These are phyloP conservation scores for Sporormia fimetaria DNA, from an alignment of 495 filamentous ascomycete species.

Conservation along the genomic window DNA sequence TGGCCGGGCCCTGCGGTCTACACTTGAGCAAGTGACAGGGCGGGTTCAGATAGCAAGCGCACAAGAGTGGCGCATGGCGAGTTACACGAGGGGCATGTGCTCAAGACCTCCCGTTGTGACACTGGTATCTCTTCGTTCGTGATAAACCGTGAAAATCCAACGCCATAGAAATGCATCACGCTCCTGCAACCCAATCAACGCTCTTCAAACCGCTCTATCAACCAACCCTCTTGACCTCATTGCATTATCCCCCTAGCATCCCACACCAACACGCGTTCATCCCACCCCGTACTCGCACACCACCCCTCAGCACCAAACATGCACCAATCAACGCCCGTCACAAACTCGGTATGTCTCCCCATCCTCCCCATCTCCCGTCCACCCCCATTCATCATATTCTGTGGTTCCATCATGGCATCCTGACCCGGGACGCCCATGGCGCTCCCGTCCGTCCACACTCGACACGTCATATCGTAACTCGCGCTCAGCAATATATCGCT, in stretches of 20 bases:
- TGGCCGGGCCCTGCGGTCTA: no score
- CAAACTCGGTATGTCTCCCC: conserved; percentile 89
- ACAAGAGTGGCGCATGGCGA: no score
- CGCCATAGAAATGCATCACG: neutral
- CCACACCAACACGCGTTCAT: conserved; percentile 82
- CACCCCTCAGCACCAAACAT: conserved; percentile 90
- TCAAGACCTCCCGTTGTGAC: no score
- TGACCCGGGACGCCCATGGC: conserved; percentile 37
- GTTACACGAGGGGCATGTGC: no score
- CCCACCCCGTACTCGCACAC: conserved; percentile 90
- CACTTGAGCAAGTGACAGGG: no score
- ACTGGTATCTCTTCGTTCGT: no score
- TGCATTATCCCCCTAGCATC: conserved; percentile 63
- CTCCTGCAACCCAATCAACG: neutral
- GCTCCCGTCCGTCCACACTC: conserved; percentile 79
- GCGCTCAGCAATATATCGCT: conserved; percentile 73
- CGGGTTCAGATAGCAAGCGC: no score
- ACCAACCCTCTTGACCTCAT: no score
- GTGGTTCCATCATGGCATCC: conserved; percentile 23
- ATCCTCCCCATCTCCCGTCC: conserved; percentile 74
- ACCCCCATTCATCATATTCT: conserved; percentile 31
- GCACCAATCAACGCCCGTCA: conserved; percentile 96
- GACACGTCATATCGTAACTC: conserved; percentile 95
- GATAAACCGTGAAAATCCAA: no score
- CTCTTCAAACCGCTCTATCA: no score